Base-by-base conservation (phyloP, 306 rosid species). In the Sicyos edulis region DNA sequence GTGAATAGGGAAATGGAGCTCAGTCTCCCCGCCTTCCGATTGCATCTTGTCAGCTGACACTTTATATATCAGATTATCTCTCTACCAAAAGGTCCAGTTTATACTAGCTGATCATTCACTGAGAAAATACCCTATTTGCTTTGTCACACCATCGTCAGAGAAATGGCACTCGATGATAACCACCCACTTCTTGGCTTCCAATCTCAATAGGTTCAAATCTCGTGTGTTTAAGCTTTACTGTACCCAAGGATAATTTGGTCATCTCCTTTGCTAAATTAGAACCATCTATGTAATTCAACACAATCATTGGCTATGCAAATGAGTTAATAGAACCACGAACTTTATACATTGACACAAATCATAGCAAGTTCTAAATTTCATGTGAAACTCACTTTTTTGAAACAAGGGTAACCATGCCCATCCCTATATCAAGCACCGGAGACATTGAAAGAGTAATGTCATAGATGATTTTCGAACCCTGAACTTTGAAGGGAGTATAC, bases 131-230 rank as follows among this genome's bases (percentile, higher is more conserved):
- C 87, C 68, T 80, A 82, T 70, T 89, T 88, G 74, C 81, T 70
- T 89, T 88, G 74, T 82, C 89, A 55, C 78, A 88, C 96, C 95
- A 88, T 61, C 88, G 42, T 4, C 89, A 88, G 80, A 90, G 90
- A 13, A 95, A 92, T 74, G 79, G 92, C 56, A 83, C 92, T 78
- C 92, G 82, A 59, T 79, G 75, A 76, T 81, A 56, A 72, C 83
- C 85, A 74, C 83, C 83, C 7, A 78, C 77, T 63, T 78, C 83
- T 73, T 74, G 76, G 72, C 70, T 79, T 81, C 77, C 75, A 78
- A 76, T 68, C 74, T 61, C 77, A 68, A 75, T 51, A 54, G 24
- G 73, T 32, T 67, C 60, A 52, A 79, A 76, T 66, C 54, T 83
- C 10, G 71, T 54, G 74, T 52, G 58, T 55, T 73, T 82, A 83